Percentiles rank a stretch among this genome's conserved stretches.
Evolutionary conservation across 2,329 filamentous ascomycete species (phyloP).

Genomic region (Curvularia lunata): DNA sequence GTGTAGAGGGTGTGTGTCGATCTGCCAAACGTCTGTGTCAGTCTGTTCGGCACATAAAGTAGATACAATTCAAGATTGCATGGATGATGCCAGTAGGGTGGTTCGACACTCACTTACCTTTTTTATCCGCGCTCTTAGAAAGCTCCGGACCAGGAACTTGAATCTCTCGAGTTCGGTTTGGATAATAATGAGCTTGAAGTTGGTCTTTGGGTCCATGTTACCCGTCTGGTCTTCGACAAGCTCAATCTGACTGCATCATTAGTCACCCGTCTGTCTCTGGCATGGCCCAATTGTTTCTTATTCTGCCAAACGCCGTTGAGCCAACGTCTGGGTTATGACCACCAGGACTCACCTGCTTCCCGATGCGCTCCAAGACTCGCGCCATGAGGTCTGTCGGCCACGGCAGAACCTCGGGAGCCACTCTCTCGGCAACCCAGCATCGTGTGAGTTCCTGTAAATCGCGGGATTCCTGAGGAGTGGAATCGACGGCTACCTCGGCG

Average conservation of each 20-base stretch:
- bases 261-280: constrained; percentile 13
- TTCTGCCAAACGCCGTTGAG: not conserved
- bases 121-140: constrained; percentile 81
- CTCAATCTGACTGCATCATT: constrained; percentile 52
- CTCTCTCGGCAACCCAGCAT: constrained; percentile 91
- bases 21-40: constrained; percentile 54
- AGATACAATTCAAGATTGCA: too few relatives aligned
- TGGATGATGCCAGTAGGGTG: not conserved
- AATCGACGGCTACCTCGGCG: constrained; percentile 55
- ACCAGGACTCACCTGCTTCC: constrained; percentile 43
- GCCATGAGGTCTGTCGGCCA: constrained; percentile 81
- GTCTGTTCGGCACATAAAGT: not conserved
- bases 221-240: constrained; percentile 69
- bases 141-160: constrained; percentile 86
- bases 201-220: constrained; percentile 86
- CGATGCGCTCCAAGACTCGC: constrained; percentile 70
- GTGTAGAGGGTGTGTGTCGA: constrained; percentile 77
- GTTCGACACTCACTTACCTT: constrained; percentile 64
- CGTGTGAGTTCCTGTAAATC: constrained; percentile 90
- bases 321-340: not conserved
- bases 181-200: constrained; percentile 91
- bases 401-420: constrained; percentile 84
- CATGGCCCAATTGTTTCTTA: not conserved
- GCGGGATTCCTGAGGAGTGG: constrained; percentile 63
- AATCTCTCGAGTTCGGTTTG: constrained; percentile 96